These are phyloP conservation scores for Apophysomyces sp. DNA, from an alignment of 371 early-diverging fungal species.

Conservation along the genomic window DNA sequence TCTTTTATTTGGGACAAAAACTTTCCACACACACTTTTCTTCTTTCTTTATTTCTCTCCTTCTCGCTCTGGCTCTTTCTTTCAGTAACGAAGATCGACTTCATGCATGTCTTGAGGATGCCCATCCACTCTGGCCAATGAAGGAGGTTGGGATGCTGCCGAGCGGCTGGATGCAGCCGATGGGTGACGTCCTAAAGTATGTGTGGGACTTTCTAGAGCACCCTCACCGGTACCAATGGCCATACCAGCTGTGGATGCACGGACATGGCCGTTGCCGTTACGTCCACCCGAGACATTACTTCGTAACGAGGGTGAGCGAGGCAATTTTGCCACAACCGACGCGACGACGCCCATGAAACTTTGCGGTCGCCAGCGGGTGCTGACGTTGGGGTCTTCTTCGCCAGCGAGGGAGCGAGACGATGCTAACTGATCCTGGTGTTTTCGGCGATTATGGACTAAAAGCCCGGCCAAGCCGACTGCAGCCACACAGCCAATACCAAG, in stretches of 20 bases:
- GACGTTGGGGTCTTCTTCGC: constrained; percentile 14
- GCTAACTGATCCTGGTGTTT: constrained; percentile 10
- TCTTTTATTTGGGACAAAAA: too few relatives aligned
- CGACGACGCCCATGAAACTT: constrained; percentile 48
- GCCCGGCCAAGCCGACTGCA: constrained; percentile 40
- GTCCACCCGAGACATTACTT: constrained; percentile 26
- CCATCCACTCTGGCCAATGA: constrained; percentile 20
- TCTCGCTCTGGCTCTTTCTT: not conserved
- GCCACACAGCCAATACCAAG: constrained; percentile 45
- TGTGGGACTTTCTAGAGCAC: constrained; percentile 16
- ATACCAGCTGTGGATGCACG: constrained; percentile 10
- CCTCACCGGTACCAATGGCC: constrained; percentile 20
- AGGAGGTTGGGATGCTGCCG: constrained; percentile 21
- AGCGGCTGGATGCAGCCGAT: constrained; percentile 18
- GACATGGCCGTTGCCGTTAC: too few relatives aligned
- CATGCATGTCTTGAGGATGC: constrained; percentile 17
- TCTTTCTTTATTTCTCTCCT: too few relatives aligned
- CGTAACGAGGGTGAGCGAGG: constrained; percentile 48
- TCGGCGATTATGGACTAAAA: constrained; percentile 30
- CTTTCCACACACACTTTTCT: too few relatives aligned
- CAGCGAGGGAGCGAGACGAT: not conserved
- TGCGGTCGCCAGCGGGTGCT: constrained; percentile 48
- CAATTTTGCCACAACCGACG: constrained; percentile 43
- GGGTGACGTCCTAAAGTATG: constrained; percentile 15
- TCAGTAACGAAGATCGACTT: constrained; percentile 23